phyloP scores from a whole-genome alignment of 139 green algal genomes.

The Chlamydomonas sp. region DNA sequence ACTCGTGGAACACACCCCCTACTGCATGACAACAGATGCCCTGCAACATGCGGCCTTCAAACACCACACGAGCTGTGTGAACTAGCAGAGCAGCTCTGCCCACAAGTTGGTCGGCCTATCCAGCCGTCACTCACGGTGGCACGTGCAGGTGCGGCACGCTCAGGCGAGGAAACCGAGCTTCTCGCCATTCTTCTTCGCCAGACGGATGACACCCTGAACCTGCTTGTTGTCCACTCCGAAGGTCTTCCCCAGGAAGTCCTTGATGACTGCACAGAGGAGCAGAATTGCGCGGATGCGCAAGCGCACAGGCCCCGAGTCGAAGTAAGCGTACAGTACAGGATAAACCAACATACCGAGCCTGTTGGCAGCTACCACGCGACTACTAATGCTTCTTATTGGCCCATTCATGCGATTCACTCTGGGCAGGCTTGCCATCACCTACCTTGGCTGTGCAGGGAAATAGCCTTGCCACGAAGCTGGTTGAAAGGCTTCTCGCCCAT shows the following conservation, averaged over 20 bases:
- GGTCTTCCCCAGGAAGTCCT: constrained; percentile 87
- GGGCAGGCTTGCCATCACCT: background rate
- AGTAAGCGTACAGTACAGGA: background rate
- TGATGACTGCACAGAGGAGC: constrained; percentile 87
- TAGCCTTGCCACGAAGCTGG: constrained; percentile 94
- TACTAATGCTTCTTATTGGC: too few relatives aligned
- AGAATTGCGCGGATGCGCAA: background rate
- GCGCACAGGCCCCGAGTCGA: background rate
- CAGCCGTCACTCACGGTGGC: background rate
- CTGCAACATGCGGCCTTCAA: too few relatives aligned
- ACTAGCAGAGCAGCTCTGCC: background rate
- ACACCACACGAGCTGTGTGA: background rate
- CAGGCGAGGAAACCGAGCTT: constrained; percentile 95
- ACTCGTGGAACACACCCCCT: too few relatives aligned
- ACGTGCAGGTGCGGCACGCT: constrained; percentile 4
- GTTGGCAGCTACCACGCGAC: too few relatives aligned
- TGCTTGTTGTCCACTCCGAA: constrained; percentile 92
- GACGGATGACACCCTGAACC: constrained; percentile 91
- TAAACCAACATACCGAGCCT: too few relatives aligned
- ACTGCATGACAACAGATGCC: too few relatives aligned
- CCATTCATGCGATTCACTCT: too few relatives aligned
- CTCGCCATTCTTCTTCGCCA: constrained; percentile 98
- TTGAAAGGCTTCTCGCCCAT: constrained; percentile 97
- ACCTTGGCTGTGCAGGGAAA: constrained; percentile 98
- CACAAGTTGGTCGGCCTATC: background rate